phyloP scores from a whole-genome alignment of 2,329 filamentous ascomycete genomes.

The Monosporascus sp. region DNA sequence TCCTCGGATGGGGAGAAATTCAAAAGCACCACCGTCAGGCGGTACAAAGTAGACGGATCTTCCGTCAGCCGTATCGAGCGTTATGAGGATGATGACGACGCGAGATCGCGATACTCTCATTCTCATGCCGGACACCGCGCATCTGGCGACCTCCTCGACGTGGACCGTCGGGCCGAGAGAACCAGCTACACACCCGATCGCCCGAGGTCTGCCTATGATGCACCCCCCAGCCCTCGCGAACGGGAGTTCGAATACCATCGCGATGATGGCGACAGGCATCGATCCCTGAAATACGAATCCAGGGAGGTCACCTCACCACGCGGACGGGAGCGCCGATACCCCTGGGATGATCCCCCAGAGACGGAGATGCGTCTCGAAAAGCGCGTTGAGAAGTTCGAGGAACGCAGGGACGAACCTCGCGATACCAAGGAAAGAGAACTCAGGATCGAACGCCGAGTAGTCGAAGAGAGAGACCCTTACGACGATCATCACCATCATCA shows the following conservation, averaged over 20 bases:
- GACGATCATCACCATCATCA: constrained; percentile 21
- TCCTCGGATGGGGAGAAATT: constrained; percentile 23
- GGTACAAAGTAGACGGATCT: constrained; percentile 25
- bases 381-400: constrained; percentile 35
- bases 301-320: constrained; percentile 27
- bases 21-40: constrained; percentile 23
- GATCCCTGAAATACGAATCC: constrained; percentile 19
- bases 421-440: constrained; percentile 24
- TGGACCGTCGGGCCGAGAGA: constrained; percentile 33
- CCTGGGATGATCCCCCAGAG: constrained; percentile 30
- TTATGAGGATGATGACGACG: constrained; percentile 20
- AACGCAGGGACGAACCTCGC: constrained; percentile 16
- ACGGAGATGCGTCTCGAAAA: constrained; percentile 38
- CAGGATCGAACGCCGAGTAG: constrained; percentile 24
- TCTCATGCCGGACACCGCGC: constrained; percentile 14
- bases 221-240: constrained; percentile 12
- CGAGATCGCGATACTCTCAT: constrained; percentile 19
- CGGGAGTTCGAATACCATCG: constrained; percentile 28
- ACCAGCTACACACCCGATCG: constrained; percentile 38
- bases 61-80: constrained; percentile 18
- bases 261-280: constrained; percentile 24
- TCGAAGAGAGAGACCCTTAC: constrained; percentile 19
- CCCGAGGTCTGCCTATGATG: constrained; percentile 46
- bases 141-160: constrained; percentile 16
- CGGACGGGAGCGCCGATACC: constrained; percentile 33